Conservation (phyloP, 2,329 filamentous ascomycete genomes). For the Talaromyces sp. region DNA sequence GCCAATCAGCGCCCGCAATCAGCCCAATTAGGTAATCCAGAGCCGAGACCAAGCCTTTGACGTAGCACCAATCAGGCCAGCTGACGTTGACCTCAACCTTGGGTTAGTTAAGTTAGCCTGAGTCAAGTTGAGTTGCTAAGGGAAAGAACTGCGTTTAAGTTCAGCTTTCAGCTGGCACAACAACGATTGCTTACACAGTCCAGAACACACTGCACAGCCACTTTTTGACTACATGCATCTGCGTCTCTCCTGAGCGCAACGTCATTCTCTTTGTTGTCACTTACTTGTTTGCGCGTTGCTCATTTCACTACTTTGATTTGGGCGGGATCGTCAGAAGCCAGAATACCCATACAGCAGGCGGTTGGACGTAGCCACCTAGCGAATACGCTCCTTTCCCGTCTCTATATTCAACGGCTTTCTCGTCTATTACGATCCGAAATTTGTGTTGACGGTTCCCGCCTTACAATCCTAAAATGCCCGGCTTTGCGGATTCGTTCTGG, state of each 20-base stretch:
- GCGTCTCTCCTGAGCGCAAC: conserved; percentile 6
- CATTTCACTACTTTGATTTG: not conserved
- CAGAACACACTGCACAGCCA: conserved; percentile 1
- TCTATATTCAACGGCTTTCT: not conserved
- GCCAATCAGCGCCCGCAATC: not conserved
- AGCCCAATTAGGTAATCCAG: conserved; percentile 5
- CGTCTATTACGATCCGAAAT: not conserved
- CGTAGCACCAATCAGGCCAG: conserved; percentile 13
- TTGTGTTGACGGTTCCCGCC: not conserved
- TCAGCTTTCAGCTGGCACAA: conserved; percentile 1
- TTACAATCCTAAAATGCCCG: conserved; percentile 60
- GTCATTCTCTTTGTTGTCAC: conserved; percentile 8
- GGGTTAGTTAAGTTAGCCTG: not conserved
- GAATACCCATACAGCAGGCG: not conserved
- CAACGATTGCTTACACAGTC: not conserved
- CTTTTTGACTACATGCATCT: not conserved
- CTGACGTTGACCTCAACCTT: not conserved
- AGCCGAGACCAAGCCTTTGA: conserved; percentile 5
- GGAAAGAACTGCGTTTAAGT: not conserved
- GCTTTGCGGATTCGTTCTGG: conserved; percentile 97
- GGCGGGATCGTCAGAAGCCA: not conserved
- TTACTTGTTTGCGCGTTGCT: conserved; percentile 2
- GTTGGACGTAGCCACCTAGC: not conserved
- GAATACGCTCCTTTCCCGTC: not conserved
- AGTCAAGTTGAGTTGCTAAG: not conserved